Evolutionary conservation across 257 asterid genomes (phyloP).

Genomic region (Verbascum thapsus): DNA sequence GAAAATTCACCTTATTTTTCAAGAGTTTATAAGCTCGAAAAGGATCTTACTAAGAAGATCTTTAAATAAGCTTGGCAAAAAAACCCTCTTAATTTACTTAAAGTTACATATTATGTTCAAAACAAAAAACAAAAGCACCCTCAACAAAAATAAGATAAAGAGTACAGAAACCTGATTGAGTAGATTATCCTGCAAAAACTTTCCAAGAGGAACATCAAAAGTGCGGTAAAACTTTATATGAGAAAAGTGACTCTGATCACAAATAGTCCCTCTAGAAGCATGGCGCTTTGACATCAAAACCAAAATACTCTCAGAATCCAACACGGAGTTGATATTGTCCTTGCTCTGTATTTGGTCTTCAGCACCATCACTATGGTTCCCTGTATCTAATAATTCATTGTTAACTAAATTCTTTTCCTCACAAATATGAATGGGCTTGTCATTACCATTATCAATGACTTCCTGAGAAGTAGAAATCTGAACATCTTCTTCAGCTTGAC

Average conservation of each 20-base stretch:
- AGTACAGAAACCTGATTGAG: constrained; percentile 69
- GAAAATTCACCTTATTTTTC: too few relatives aligned
- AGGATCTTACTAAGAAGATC: too few relatives aligned
- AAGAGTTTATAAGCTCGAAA: too few relatives aligned
- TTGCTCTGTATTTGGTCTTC: constrained; percentile 51
- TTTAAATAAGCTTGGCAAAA: too few relatives aligned
- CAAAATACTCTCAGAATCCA: constrained; percentile 89
- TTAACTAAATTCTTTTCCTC: constrained; percentile 44
- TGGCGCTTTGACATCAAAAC: constrained; percentile 87
- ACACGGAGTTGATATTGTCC: constrained; percentile 69
- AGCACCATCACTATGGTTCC: constrained; percentile 36
- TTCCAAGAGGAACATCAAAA: constrained; percentile 87
- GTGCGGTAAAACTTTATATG: constrained; percentile 83
- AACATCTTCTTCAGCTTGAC: constrained; percentile 36
- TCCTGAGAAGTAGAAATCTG: constrained; percentile 40
- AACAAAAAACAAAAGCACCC: constrained; percentile 2
- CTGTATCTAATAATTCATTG: constrained; percentile 38
- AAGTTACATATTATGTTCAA: constrained; percentile 9
- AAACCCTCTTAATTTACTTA: too few relatives aligned
- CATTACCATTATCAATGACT: constrained; percentile 33
- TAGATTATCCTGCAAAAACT: constrained; percentile 73
- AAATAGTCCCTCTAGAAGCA: constrained; percentile 67
- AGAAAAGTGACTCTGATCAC: constrained; percentile 84
- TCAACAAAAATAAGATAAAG: constrained; percentile 10
- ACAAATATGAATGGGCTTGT: constrained; percentile 29